Evolutionary conservation across 2,329 filamentous ascomycete species (phyloP).

Genomic region (Albifimbria verrucaria): DNA sequence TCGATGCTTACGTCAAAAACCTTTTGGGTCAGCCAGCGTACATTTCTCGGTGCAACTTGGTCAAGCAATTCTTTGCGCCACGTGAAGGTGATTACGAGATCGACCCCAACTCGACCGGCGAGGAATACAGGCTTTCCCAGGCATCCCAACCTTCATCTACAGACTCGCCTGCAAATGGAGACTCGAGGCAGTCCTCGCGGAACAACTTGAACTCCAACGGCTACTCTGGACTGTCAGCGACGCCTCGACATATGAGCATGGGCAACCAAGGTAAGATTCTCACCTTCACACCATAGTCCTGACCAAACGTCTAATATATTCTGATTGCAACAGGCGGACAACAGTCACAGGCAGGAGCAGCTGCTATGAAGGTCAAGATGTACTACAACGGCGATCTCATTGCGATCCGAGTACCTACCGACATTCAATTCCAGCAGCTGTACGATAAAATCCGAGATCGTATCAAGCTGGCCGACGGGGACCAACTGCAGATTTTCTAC

Average conservation of each 20-base stretch:
- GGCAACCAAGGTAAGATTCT: conserved; percentile 17
- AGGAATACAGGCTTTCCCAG: conserved; percentile 73
- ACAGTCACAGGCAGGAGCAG: conserved; percentile 33
- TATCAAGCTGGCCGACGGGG: conserved; percentile 66
- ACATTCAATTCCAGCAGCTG: conserved; percentile 74
- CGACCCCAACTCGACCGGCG: conserved; percentile 68
- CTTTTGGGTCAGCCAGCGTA: conserved; percentile 78
- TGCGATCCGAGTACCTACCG: conserved; percentile 80
- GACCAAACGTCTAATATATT: conserved; percentile 49
- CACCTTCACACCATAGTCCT: no score
- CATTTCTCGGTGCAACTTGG: conserved; percentile 79
- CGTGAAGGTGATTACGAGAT: conserved; percentile 92
- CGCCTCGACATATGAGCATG: conserved; percentile 40
- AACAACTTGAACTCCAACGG: conserved; percentile 58
- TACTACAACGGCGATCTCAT: conserved; percentile 91
- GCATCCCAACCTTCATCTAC: conserved; percentile 65
- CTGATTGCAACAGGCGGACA: conserved; percentile 31
- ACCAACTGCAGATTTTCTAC: conserved; percentile 78
- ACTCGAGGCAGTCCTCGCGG: conserved; percentile 63
- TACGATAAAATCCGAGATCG: conserved; percentile 82
- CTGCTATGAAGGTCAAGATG: conserved; percentile 87
- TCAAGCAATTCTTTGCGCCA: conserved; percentile 87
- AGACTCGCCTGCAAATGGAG: conserved; percentile 56
- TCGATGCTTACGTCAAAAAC: conserved; percentile 95
- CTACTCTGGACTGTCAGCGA: conserved; percentile 52